Base-by-base conservation (phyloP, 225 moss, liverwort and hornwort genomes). In the Sphagnum tenellum region DNA sequence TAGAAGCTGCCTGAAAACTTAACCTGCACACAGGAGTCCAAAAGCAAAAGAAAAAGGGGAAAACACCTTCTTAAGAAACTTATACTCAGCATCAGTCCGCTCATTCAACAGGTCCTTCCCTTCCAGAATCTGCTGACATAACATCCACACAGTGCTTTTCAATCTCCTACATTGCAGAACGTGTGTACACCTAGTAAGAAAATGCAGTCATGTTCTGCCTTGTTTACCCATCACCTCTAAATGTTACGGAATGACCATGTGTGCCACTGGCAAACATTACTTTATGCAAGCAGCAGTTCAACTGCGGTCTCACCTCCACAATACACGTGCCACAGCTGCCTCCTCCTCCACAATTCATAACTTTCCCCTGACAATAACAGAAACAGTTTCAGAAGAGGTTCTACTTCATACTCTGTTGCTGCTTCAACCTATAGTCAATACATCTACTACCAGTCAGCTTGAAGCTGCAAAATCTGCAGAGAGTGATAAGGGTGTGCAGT, bases 321-420 rank as follows among this genome's bases (percentile, higher is more conserved):
- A 86, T 65, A 67, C 94, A 91, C 12, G 94, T 94, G 57, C 94
- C 94, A 68, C 91, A 94, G 77, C 82, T 90, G 49, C 91, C 91
- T 70, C 89, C 87, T 62, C 94, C 94, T 71, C 94, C 91, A 67
- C 94, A 94, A 66, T 94, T 94, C 91, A 94, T 91, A 55, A 94
- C 78, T 77, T 94, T 94, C 2, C 94, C 94, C 91, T 94, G 87
- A 29, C 29, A 29, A 29, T 29, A 29, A 29, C 29, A 29, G 29
- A 29, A 29, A 29, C 29, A 29, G 29, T 29, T 29, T 29, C 29
- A 29, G 29, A 29, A 29, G 29, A 29, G 29, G 29, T 29, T 29
- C 29, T 29, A 29, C 29, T 1, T 29, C 29, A 29, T 29, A 29
- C 29, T 29, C 29, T 29, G 29, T 29, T 29, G 29, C 29, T 29